Evolutionary conservation across 2,329 filamentous ascomycete genomes (phyloP).

Genomic region (Pseudocercospora pini-densiflorae): DNA sequence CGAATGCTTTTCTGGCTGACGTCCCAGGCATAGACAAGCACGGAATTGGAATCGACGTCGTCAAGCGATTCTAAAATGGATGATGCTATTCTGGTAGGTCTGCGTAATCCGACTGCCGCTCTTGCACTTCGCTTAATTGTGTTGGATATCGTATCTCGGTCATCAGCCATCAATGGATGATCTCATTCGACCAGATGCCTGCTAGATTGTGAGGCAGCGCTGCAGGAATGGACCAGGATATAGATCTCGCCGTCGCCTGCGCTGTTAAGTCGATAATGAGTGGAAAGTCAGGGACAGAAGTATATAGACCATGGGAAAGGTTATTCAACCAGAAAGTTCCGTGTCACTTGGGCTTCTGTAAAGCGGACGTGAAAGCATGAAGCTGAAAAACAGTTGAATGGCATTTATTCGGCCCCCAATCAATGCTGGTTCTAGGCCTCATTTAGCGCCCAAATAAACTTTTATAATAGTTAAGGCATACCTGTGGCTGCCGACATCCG

Average conservation of each 20-base stretch:
- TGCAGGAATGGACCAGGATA: neutral
- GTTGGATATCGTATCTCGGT: neutral
- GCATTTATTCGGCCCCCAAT: neutral
- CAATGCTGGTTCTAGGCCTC: constrained; percentile 2
- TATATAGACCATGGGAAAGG: neutral
- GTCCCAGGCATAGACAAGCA: neutral
- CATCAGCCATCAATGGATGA: neutral
- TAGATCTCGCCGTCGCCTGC: neutral
- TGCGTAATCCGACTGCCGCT: neutral
- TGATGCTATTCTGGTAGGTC: neutral
- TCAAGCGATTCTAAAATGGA: neutral
- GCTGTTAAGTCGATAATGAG: neutral
- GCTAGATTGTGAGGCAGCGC: neutral
- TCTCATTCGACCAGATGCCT: neutral
- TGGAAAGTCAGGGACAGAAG: neutral
- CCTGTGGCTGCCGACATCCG: neutral
- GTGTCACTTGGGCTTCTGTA: neutral
- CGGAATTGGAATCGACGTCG: neutral
- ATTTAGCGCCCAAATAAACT: neutral
- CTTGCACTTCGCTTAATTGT: neutral
- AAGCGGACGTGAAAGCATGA: neutral
- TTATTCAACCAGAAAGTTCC: neutral
- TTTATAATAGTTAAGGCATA: neutral
- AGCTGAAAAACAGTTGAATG: neutral
- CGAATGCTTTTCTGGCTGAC: neutral